Evolutionary conservation across 2,329 filamentous ascomycete genomes (phyloP).

Genomic region (Aspergillus uvarum): DNA sequence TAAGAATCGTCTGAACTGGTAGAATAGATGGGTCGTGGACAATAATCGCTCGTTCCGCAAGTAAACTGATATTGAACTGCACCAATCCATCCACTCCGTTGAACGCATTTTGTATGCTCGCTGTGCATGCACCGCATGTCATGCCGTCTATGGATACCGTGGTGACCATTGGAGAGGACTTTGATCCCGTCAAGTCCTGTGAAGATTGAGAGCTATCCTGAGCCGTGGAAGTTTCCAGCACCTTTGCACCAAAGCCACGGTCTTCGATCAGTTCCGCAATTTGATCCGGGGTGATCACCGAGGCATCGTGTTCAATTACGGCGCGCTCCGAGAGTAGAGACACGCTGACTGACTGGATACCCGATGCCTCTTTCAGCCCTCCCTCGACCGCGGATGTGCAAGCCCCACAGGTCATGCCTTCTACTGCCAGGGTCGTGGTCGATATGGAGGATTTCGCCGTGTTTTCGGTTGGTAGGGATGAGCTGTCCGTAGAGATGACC

Average conservation of each 20-base stretch:
- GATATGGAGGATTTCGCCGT: conserved; percentile 38
- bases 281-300: conserved; percentile 51
- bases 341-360: conserved; percentile 74
- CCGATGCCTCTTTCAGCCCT: conserved; percentile 71
- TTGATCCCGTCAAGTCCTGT: conserved; percentile 34
- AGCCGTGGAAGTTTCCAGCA: conserved; percentile 67
- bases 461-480: conserved; percentile 49
- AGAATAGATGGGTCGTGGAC: conserved; percentile 75
- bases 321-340: conserved; percentile 81
- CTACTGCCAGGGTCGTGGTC: conserved; percentile 74
- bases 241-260: conserved; percentile 75
- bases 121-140: conserved; percentile 96
- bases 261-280: conserved; percentile 62
- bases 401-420: conserved; percentile 89
- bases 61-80: conserved; percentile 90
- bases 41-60: conserved; percentile 88
- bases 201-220: conserved; percentile 32
- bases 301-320: conserved; percentile 76
- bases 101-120: conserved; percentile 83
- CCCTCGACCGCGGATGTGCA: conserved; percentile 84
- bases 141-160: conserved; percentile 92
- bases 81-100: conserved; percentile 71
- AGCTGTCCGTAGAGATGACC: conserved; percentile 78
- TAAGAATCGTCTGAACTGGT: conserved; percentile 69
- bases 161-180: conserved; percentile 59